phyloP scores from a whole-genome alignment of 306 rosid species.

The Quercus mongolica region DNA sequence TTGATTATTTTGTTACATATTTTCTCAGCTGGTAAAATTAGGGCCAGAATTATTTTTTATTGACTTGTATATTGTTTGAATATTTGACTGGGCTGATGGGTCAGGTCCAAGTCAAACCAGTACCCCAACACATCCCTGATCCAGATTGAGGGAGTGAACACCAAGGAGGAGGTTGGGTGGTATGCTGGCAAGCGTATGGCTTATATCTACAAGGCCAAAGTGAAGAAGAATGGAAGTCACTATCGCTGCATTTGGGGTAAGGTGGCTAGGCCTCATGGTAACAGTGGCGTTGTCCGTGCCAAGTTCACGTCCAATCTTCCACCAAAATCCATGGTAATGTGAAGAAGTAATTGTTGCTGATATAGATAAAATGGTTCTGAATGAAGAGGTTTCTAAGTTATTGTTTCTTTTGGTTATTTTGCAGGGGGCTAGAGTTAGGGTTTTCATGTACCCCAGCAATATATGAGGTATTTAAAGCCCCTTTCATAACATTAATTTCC shows the following conservation, averaged over 20 bases:
- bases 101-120: constrained; percentile 89
- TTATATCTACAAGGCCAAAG: constrained; percentile 87
- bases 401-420: not conserved
- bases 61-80: not conserved
- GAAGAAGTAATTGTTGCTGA: not conserved
- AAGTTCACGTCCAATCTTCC: constrained; percentile 92
- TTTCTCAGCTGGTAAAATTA: not conserved
- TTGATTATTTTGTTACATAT: not conserved
- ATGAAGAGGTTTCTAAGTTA: constrained; percentile 1
- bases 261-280: constrained; percentile 85
- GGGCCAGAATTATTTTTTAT: not conserved
- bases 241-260: constrained; percentile 97
- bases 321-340: constrained; percentile 80
- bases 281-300: constrained; percentile 87
- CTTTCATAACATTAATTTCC: too few species aligned
- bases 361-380: not conserved
- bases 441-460: constrained; percentile 91
- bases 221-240: constrained; percentile 75
- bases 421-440: constrained; percentile 88
- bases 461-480: constrained; percentile 49
- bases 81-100: not conserved
- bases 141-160: constrained; percentile 90
- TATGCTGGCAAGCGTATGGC: constrained; percentile 84
- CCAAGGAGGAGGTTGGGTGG: constrained; percentile 93
- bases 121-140: constrained; percentile 79